Conservation (phyloP, 208 protist genomes). For the Wallacemonas sp. region DNA sequence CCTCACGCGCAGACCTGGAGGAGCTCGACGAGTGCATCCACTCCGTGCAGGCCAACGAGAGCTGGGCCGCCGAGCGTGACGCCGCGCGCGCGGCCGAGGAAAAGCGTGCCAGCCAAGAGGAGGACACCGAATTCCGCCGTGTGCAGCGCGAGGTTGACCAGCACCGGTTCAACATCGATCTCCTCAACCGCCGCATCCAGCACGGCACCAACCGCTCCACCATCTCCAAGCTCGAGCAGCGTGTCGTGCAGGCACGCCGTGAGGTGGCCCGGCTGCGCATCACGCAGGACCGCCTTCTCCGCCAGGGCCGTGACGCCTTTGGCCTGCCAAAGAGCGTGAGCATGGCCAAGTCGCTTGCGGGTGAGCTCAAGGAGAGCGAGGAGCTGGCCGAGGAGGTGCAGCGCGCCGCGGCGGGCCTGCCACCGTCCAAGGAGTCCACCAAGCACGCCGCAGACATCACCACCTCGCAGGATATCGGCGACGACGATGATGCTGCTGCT, state of each 20-base stretch:
- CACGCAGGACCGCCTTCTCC: conserved; percentile 86
- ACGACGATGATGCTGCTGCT: conserved; percentile 21
- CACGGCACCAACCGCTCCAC: conserved; percentile 66
- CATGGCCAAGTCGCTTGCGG: conserved; percentile 72
- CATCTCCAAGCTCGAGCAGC: conserved; percentile 77
- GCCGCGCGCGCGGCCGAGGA: conserved; percentile 35
- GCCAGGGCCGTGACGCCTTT: conserved; percentile 56
- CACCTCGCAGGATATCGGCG: not conserved
- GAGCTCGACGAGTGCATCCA: conserved; percentile 87
- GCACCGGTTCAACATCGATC: conserved; percentile 73
- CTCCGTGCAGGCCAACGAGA: conserved; percentile 64
- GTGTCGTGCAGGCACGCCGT: conserved; percentile 65
- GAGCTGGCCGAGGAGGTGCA: conserved; percentile 18
- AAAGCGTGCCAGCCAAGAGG: conserved; percentile 23
- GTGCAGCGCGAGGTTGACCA: conserved; percentile 70
- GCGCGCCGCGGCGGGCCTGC: not conserved
- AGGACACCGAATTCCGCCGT: conserved; percentile 23
- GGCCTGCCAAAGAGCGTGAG: conserved; percentile 71
- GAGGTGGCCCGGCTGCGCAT: conserved; percentile 77
- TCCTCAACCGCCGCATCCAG: conserved; percentile 86
- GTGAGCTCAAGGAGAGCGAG: conserved; percentile 49
- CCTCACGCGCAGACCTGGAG: conserved; percentile 82
- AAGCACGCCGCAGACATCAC: conserved; percentile 9
- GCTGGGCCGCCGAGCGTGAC: conserved; percentile 72
- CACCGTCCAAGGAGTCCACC: not conserved